Conservation (phyloP, 345 rosid genomes). For the Barbarea vulgaris region DNA sequence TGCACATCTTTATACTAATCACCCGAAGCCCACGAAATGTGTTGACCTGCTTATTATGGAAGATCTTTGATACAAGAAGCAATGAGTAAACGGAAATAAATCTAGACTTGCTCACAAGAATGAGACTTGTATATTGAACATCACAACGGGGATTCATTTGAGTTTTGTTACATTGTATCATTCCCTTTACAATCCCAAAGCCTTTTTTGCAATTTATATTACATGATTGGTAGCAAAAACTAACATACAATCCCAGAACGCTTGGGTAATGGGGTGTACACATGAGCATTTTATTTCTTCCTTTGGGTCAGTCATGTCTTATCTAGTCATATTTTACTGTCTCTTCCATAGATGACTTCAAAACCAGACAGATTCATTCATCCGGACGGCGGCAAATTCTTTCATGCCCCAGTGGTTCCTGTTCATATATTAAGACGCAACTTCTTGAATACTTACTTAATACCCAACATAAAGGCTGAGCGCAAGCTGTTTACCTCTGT, state of each 20-base stretch:
- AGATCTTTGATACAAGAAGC: not conserved
- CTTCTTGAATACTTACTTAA: constrained; percentile 21
- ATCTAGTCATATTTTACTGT: not conserved
- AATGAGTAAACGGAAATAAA: not conserved
- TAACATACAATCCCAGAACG: not conserved
- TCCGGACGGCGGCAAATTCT: constrained; percentile 39
- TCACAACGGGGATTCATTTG: not conserved
- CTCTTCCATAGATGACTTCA: constrained; percentile 3
- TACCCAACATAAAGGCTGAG: constrained; percentile 12
- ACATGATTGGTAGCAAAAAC: constrained; percentile 5
- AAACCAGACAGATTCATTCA: constrained; percentile 13
- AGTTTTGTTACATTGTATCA: not conserved
- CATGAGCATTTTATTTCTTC: not conserved
- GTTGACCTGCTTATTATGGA: not conserved
- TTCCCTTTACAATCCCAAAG: not conserved
- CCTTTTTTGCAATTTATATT: not conserved
- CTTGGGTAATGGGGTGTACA: not conserved
- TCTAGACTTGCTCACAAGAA: not conserved
- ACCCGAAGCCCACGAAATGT: not conserved
- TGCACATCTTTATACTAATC: not conserved
- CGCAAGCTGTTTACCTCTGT: constrained; percentile 49
- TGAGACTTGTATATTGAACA: not conserved
- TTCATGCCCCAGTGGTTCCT: constrained; percentile 33
- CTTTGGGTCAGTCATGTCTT: not conserved
- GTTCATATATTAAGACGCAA: constrained; percentile 18